Conservation (phyloP, 192 early-diverging fungal genomes). For the Backusella sp. region DNA sequence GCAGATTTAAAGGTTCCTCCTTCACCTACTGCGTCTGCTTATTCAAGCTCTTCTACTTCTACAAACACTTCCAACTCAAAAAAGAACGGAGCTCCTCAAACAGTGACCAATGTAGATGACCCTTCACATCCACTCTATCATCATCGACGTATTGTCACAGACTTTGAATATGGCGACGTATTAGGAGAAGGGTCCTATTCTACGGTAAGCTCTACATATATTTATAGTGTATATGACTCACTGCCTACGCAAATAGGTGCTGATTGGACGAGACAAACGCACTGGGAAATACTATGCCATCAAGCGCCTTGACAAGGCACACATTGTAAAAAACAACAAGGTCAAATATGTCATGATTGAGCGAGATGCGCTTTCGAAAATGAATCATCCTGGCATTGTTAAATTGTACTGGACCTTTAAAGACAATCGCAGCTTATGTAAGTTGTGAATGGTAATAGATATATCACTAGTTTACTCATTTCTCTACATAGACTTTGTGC, state of each 20-base stretch:
- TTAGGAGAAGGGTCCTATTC: constrained; percentile 97
- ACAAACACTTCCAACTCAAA: background rate
- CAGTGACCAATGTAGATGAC: constrained; percentile 23
- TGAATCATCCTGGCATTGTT: constrained; percentile 90
- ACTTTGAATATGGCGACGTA: constrained; percentile 83
- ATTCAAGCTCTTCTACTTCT: constrained; percentile 4
- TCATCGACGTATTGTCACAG: constrained; percentile 71
- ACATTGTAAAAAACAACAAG: constrained; percentile 95
- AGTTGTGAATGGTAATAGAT: background rate
- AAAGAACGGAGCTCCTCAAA: background rate
- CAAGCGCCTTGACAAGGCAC: constrained; percentile 86
- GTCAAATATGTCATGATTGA: constrained; percentile 96
- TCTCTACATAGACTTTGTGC: constrained; percentile 70
- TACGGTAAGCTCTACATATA: constrained; percentile 53
- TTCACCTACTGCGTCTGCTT: background rate
- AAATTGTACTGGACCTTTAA: constrained; percentile 96
- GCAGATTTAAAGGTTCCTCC: background rate
- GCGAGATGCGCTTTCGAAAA: constrained; percentile 80
- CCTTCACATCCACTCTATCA: constrained; percentile 37
- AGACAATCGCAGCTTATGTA: constrained; percentile 83
- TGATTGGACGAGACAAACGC: constrained; percentile 71
- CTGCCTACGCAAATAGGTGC: constrained; percentile 42
- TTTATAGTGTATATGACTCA: background rate
- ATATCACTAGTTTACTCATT: background rate
- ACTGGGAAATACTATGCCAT: constrained; percentile 79